Evolutionary conservation across 2,329 filamentous ascomycete genomes (phyloP), one percentile per base, ranked within the genome.

Genomic region (Penicillium capsulatum): DNA sequence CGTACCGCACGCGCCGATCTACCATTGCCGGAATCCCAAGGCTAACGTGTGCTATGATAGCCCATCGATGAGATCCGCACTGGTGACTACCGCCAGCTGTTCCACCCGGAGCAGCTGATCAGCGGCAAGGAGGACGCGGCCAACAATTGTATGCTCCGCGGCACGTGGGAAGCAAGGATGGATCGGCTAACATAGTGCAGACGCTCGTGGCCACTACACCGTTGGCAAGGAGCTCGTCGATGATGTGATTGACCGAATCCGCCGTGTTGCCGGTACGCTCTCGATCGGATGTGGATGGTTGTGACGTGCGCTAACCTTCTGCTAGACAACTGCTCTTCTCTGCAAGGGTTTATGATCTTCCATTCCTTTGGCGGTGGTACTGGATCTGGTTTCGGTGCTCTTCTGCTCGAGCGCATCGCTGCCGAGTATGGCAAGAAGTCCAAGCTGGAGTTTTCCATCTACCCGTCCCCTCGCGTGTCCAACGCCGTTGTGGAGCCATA

Each of bases 401-500:
- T 83, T 30, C 68, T 83, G 45, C 70, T 83, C 34, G 80, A 83
- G 63, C 76, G 77, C 51, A 72, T 83, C 38, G 76, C 78, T 34
- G 73, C 74, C 51, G 79, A 82, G 58, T 83, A 80, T 58, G 77
- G 76, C 64, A 82, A 82, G 71, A 83, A 83, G 68, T 80, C 71
- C 57, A 83, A 83, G 69, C 75, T 83, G 38, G 79, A 83, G 58
- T 83, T 83, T 56, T 72, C 78, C 44, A 75, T 83, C 40, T 83
- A 83, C 63, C 80, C 80, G 40, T 76, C 79, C 39, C 79, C 80
- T 34, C 75, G 76, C 49, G 76, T 81, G 38, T 77, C 77, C 14
- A 82, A 77, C 37, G 78, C 79, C n/a, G 77, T 83, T 26, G 80
- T 83, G 24, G 80, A 83, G 66, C 80, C 80, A 3, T 83, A 83